phyloP scores from a whole-genome alignment of 306 rosid species.

The Fragaria iinumae region DNA sequence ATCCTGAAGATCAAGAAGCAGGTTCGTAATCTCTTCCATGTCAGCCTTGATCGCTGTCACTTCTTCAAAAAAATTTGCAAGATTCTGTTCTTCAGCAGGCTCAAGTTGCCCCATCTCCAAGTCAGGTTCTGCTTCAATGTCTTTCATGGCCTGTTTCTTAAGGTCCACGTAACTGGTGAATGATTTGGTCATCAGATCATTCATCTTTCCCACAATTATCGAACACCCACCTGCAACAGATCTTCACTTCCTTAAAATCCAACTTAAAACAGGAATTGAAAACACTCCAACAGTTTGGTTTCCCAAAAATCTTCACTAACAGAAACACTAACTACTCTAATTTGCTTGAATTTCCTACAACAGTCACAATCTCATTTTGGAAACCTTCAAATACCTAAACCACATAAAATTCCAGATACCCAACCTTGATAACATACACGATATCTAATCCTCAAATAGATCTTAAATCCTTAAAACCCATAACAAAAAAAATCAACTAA shows the following conservation, averaged over 20 bases:
- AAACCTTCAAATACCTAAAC: background rate
- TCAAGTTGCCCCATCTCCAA: constrained; percentile 23
- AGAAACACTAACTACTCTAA: background rate
- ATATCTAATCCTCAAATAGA: background rate
- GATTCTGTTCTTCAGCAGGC: constrained; percentile 22
- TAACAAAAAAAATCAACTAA: background rate
- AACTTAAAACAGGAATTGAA: background rate
- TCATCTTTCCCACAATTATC: constrained; percentile 1
- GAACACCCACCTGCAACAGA: constrained; percentile 1
- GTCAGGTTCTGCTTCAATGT: constrained; percentile 16
- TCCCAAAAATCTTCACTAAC: background rate
- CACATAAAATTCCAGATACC: background rate
- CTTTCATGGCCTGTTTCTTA: constrained; percentile 22
- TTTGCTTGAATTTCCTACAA: background rate
- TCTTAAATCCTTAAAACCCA: background rate
- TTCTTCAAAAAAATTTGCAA: constrained; percentile 8
- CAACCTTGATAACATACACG: background rate
- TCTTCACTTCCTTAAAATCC: background rate
- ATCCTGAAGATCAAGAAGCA: constrained; percentile 24
- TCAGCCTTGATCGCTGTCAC: constrained; percentile 6
- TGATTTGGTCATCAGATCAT: constrained; percentile 29
- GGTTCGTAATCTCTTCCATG: constrained; percentile 23
- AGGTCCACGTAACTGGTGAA: constrained; percentile 18
- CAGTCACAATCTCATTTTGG: background rate
- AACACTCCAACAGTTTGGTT: background rate